Percentiles rank a stretch among this genome's conserved stretches.
phyloP scores from a whole-genome alignment of 192 early-diverging fungal species.

The Ambispora gerdemannii region DNA sequence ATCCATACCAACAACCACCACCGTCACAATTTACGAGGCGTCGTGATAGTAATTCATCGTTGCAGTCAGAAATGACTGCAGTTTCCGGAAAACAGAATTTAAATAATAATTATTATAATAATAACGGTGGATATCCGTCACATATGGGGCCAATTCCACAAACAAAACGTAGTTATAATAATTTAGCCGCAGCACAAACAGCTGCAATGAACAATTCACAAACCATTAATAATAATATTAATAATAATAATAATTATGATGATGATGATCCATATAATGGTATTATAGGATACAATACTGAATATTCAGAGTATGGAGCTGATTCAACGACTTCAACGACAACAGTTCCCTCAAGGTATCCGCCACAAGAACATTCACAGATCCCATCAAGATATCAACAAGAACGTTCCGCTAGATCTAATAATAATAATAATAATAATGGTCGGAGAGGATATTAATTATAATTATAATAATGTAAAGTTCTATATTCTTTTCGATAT shows the following conservation, averaged over 20 bases:
- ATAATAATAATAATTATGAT: background rate
- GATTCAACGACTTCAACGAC: background rate
- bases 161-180: background rate
- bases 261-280: background rate
- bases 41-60: background rate
- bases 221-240: background rate
- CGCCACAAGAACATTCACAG: too few species aligned
- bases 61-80: background rate
- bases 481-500: too few species aligned
- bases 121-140: background rate
- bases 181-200: background rate
- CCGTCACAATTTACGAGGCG: background rate
- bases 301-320: background rate
- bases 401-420: background rate
- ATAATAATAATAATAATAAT: background rate
- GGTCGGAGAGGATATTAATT: too few species aligned
- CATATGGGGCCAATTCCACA: background rate
- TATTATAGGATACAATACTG: background rate
- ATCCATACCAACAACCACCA: too few species aligned
- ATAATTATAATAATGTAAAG: too few species aligned
- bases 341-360: background rate
- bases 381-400: background rate
- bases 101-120: background rate
- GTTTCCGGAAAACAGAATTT: background rate
- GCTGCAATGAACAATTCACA: background rate